phyloP scores from a whole-genome alignment of 371 early-diverging fungal genomes.

The Funneliformis caledonium region DNA sequence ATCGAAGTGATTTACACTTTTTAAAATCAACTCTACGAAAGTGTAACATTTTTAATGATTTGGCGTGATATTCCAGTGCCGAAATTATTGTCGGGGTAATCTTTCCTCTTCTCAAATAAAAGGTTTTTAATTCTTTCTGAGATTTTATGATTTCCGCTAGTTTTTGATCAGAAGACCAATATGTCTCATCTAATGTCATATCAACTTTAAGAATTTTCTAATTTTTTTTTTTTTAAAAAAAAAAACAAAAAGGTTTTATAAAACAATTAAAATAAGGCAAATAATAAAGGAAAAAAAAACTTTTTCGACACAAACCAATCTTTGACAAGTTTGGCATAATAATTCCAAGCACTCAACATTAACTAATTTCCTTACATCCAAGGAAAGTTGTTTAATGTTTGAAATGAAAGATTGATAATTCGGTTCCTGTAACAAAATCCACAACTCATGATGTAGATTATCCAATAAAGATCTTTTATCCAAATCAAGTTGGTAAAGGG shows the following conservation, averaged over 20 bases:
- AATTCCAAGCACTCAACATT: constrained; percentile 11
- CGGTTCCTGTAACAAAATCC: constrained; percentile 13
- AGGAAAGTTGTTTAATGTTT: background rate
- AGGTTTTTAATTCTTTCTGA: constrained; percentile 7
- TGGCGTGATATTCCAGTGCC: background rate
- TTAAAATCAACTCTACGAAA: constrained; percentile 20
- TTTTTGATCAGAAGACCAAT: constrained; percentile 2
- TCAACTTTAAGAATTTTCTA: constrained; percentile 10
- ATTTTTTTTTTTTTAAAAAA: background rate
- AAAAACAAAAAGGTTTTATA: too few relatives aligned
- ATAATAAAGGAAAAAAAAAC: background rate
- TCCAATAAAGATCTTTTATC: constrained; percentile 12
- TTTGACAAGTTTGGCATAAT: constrained; percentile 1
- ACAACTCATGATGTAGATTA: constrained; percentile 18
- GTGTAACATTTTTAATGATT: background rate
- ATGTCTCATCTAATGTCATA: constrained; percentile 7
- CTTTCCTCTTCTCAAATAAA: constrained; percentile 9
- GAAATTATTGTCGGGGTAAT: background rate
- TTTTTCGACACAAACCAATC: background rate
- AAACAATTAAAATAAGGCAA: too few relatives aligned
- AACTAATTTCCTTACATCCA: constrained; percentile 15
- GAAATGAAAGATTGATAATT: background rate
- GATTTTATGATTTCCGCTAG: background rate
- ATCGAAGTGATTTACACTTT: background rate
- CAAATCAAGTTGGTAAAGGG: constrained; percentile 1